phyloP scores from a whole-genome alignment of 1,284 basidiomycete species.

The Rhodotorula sp. region DNA sequence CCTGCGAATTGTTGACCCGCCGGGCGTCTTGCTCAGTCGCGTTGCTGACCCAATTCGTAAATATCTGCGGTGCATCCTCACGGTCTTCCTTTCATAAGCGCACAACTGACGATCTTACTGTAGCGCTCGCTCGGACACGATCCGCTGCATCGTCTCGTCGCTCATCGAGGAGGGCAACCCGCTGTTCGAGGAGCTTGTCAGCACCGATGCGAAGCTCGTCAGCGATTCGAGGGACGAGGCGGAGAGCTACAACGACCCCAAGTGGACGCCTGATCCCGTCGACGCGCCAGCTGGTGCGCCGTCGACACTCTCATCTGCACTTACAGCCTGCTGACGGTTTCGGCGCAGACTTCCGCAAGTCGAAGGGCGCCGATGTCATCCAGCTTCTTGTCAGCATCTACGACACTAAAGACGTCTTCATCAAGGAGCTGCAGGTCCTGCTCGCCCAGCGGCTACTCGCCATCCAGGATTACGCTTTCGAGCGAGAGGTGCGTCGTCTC shows the following conservation, averaged over 20 bases:
- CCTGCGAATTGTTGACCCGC: conserved; percentile 83
- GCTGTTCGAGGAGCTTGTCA: conserved; percentile 54
- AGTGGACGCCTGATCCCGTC: conserved; percentile 89
- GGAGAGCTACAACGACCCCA: conserved; percentile 80
- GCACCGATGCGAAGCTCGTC: conserved; percentile 19
- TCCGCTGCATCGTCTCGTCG: conserved; percentile 84
- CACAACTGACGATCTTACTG: rapidly evolving
- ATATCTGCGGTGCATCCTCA: conserved; percentile 65
- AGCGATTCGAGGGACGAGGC: conserved; percentile 53
- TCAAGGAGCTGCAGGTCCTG: conserved; percentile 86
- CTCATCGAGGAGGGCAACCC: conserved; percentile 84
- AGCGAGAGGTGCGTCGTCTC: conserved; percentile 65
- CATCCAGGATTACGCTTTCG: conserved; percentile 73
- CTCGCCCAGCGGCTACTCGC: conserved; percentile 77
- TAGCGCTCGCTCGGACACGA: conserved; percentile 83
- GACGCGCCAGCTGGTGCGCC: conserved; percentile 81
- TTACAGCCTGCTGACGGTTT: neutral
- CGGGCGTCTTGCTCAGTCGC: conserved; percentile 85
- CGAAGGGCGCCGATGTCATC: conserved; percentile 83
- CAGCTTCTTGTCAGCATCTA: conserved; percentile 94
- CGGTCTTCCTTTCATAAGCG: no score
- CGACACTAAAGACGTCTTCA: conserved; percentile 87
- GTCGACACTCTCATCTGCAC: neutral
- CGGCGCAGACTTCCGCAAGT: conserved; percentile 75
- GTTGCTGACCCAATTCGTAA: conserved; percentile 84